Base-by-base conservation (phyloP, 352 stramenopile genomes). In the Peronospora destructor region DNA sequence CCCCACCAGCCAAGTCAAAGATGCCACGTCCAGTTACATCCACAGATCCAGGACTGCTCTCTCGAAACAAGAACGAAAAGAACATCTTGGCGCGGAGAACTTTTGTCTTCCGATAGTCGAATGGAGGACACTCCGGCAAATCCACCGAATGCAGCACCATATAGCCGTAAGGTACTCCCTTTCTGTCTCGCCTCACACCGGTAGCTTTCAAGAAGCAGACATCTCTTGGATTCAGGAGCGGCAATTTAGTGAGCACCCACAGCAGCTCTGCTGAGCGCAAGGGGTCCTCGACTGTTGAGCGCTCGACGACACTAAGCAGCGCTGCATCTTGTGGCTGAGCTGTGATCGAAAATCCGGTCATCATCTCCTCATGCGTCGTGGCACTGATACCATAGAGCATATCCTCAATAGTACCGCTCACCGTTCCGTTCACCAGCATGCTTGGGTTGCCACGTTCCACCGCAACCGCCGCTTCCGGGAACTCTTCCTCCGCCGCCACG, bases 121-220 rank as follows among this genome's bases (percentile, higher is more conserved):
- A 79, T 9, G 63, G 57, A 12, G 51, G 60, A 23, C 56, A 68
- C 16, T 68, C 51, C 0, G 56, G 39, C 11, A 79, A 26, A 11
- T 75, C 41, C 0, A 82, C 59, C 9, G 64, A 71, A 45, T 74
- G 64, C 33, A 72, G 25, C 19, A 73, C 59, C 41, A 74, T 23
- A 43, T 76, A 81, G 17, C 71, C 71, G 16, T 71, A 77, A 0
- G 52, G 53, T 10, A 41, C 40, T 8, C 71, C 71, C 1, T 59
- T 56, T 5, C 40, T 38, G 56, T 77, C 68, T 1, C 12, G 35
- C 9, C 37, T 50, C 41, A 73, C 58, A 11, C 68, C 72, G 7
- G 53, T 68, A 12, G 66, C 69, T 49, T 77, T 72, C 10, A 79
- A 35, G 29, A 68, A 66, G 49, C 69, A 66, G 23, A 65, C 61